These are phyloP conservation scores for Aspergillus eucalypticola DNA, from an alignment of 2,329 filamentous ascomycete genomes.

Conservation along the genomic window DNA sequence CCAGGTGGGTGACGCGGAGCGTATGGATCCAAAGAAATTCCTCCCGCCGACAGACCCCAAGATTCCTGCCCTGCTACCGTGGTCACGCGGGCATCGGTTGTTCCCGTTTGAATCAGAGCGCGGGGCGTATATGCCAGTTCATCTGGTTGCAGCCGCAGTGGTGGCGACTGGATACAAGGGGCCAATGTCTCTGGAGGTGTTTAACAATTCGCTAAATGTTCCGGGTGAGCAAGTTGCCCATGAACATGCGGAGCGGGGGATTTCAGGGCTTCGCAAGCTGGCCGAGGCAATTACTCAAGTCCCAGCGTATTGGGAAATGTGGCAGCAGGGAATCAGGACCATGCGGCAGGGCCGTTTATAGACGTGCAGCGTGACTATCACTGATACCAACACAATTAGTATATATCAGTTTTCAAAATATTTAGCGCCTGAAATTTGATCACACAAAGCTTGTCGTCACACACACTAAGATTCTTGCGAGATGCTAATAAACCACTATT, in stretches of 20 bases:
- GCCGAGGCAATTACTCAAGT: conserved; percentile 16
- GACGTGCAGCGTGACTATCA: no score
- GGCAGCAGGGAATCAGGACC: background rate
- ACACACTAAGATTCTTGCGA: no score
- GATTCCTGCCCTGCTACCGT: conserved; percentile 30
- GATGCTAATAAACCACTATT: no score
- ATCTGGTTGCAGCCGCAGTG: conserved; percentile 33
- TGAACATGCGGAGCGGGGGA: conserved; percentile 30
- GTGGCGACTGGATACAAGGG: conserved; percentile 34
- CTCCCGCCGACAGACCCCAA: conserved; percentile 22
- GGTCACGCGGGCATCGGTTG: conserved; percentile 34
- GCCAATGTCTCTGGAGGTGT: conserved; percentile 36
- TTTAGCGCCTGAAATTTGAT: no score
- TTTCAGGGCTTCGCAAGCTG: conserved; percentile 23
- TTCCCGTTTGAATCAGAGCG: conserved; percentile 29
- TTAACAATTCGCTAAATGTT: conserved; percentile 30
- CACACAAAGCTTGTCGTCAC: no score
- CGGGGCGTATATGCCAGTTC: conserved; percentile 36
- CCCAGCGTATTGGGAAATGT: conserved; percentile 26
- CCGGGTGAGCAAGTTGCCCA: conserved; percentile 21
- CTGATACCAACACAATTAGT: no score
- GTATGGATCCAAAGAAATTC: conserved; percentile 27
- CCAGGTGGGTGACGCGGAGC: conserved; percentile 34
- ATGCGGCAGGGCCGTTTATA: background rate
- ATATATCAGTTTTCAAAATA: no score